Evolutionary conservation across 495 filamentous ascomycete species (phyloP).

Genomic region (Tirmania nivea): DNA sequence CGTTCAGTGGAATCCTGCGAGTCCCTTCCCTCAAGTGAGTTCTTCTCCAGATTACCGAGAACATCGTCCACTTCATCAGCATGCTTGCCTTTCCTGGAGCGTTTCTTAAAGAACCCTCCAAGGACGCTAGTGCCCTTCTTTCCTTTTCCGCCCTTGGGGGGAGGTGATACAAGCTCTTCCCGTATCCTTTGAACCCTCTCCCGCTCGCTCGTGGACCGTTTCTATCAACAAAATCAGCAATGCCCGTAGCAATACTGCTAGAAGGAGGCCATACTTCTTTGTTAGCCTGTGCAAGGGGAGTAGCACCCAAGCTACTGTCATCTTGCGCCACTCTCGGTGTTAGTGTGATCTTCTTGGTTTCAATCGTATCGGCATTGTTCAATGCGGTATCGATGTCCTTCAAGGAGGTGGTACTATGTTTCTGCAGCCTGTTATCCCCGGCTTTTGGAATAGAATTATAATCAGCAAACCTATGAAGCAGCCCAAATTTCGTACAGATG

Average conservation of each 20-base stretch:
- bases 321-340: constrained; percentile 92
- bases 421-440: constrained; percentile 28
- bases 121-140: constrained; percentile 92
- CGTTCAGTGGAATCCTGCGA: constrained; percentile 25
- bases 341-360: constrained; percentile 91
- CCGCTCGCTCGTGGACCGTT: neutral
- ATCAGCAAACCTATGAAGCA: too few relatives aligned
- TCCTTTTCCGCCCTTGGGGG: constrained; percentile 53
- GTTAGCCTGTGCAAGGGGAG: neutral
- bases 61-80: constrained; percentile 41
- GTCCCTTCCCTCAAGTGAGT: constrained; percentile 27
- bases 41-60: constrained; percentile 31
- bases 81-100: constrained; percentile 52
- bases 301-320: constrained; percentile 7
- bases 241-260: too few relatives aligned
- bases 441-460: too few relatives aligned
- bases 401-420: constrained; percentile 41
- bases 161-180: constrained; percentile 12
- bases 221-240: neutral
- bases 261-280: too few relatives aligned
- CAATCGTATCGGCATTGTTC: constrained; percentile 18
- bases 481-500: too few relatives aligned
- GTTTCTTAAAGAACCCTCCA: constrained; percentile 88
- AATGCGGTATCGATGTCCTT: constrained; percentile 31
- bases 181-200: constrained; percentile 1